Evolutionary conservation across 495 filamentous ascomycete genomes (phyloP).

Genomic region (Aspergillus baeticus): DNA sequence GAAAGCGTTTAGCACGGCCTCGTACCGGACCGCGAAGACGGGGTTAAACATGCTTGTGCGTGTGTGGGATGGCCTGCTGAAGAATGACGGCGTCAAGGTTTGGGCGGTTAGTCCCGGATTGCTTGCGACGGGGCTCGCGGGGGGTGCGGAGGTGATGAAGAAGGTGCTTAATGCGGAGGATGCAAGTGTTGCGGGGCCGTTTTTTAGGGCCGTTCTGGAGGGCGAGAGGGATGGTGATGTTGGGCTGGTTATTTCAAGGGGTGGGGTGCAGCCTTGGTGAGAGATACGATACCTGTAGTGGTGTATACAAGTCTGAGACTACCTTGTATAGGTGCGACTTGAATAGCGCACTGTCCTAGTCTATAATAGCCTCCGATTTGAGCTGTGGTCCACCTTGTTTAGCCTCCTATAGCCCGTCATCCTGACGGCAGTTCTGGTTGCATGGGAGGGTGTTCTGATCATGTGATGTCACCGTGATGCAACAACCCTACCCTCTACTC

Average conservation of each 20-base stretch:
- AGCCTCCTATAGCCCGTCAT: too few relatives aligned
- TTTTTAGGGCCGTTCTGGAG: conserved; percentile 45
- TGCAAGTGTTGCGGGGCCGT: conserved; percentile 40
- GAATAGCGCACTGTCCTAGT: too few relatives aligned
- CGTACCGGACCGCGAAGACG: conserved; percentile 56
- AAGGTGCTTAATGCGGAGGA: conserved; percentile 42
- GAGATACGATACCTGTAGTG: too few relatives aligned
- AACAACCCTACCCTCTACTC: background rate
- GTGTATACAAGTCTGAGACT: too few relatives aligned
- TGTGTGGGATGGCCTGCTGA: conserved; percentile 52
- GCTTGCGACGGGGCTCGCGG: conserved; percentile 52
- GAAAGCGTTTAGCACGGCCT: conserved; percentile 11
- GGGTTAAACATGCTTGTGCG: conserved; percentile 67
- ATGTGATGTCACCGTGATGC: conserved; percentile 2
- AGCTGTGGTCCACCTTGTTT: too few relatives aligned
- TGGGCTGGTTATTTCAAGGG: conserved; percentile 39
- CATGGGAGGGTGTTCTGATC: too few relatives aligned
- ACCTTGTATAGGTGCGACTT: too few relatives aligned
- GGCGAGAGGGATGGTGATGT: conserved; percentile 47
- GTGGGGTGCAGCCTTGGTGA: conserved; percentile 44
- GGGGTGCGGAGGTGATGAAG: conserved; percentile 28
- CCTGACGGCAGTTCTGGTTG: too few relatives aligned
- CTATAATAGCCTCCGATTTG: too few relatives aligned
- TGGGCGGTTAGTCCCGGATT: conserved; percentile 56
- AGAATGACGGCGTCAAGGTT: conserved; percentile 60